Base-by-base conservation (phyloP, 2,329 filamentous ascomycete species). In the Tolypocladium endophyticum region DNA sequence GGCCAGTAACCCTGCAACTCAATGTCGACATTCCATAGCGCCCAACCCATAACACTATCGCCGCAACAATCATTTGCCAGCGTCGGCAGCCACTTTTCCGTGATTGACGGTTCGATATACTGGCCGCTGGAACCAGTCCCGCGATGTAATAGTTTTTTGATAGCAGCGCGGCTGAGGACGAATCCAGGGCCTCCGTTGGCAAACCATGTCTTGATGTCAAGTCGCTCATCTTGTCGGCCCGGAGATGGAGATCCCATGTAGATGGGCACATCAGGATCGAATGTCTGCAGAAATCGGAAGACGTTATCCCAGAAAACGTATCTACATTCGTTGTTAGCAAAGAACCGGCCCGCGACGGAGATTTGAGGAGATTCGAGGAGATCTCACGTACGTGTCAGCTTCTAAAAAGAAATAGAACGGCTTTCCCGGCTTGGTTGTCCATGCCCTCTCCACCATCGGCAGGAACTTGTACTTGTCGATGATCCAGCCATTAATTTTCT, bases 331-430 rank as follows among this genome's bases (percentile, higher is more conserved):
- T 25, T 20, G 47, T 52, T 12, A 52, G 47, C 47, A 2, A 30
- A n/a, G n/a, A n/a, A 2, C 11, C 35, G 11, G 14, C 14, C 23
- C 4, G 25, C 25, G 47, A 25, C 3, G 28, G 45, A 4, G 5
- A 20, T 9, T 4, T 16, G 23, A 25, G 23, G 7, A 14, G 2
- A 50, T 14, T 12, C 25, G 28, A 16, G 25, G 14, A n/a, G n/a
- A n/a, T n/a, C n/a, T n/a, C n/a, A 72, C 72, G 61, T 75, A 82
- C 56, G 81, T 84, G 65, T 84, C 81, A 3, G 80, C 79, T 64
- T 84, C 81, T 55, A 81, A 77, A 66, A 83, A 81, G 58, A 84
- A 75, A 64, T 81, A 84, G 76, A 81, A 83, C 41, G 79, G 73
- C 54, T 77, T 76, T n/a, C 75, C 69, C 2, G 76, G 76, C 38